Evolutionary conservation across 2,329 filamentous ascomycete species (phyloP).

Genomic region (Neocatenulostroma microsporum): DNA sequence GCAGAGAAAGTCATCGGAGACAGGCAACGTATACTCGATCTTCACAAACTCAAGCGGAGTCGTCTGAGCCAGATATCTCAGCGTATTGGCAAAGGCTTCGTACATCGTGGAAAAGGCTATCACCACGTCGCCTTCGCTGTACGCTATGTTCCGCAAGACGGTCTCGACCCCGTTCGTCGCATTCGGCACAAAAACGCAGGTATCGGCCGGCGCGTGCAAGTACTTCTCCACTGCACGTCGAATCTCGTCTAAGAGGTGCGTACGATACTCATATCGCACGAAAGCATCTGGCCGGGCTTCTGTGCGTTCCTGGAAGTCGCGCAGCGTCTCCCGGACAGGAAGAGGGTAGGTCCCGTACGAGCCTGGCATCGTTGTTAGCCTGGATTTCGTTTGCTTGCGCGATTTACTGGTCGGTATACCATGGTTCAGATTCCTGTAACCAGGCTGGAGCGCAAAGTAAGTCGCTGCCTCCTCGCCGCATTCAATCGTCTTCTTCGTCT

Average conservation of each 20-base stretch:
- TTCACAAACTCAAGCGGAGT: conserved; percentile 43
- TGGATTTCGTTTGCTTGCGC: background rate
- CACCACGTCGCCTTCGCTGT: conserved; percentile 64
- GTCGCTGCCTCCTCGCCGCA: conserved; percentile 42
- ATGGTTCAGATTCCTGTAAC: conserved; percentile 71
- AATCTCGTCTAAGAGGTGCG: conserved; percentile 54
- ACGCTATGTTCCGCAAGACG: conserved; percentile 67
- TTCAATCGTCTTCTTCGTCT: too few relatives aligned
- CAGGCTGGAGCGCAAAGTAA: conserved; percentile 61
- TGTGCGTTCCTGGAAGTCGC: conserved; percentile 55
- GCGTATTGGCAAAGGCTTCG: conserved; percentile 64
- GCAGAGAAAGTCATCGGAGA: conserved; percentile 61
- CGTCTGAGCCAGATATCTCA: conserved; percentile 65
- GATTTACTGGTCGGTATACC: conserved; percentile 43
- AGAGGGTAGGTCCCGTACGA: conserved; percentile 51
- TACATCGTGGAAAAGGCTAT: conserved; percentile 75
- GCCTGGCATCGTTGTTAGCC: conserved; percentile 5
- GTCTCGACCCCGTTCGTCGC: conserved; percentile 72
- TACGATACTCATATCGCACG: conserved; percentile 62
- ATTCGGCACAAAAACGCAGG: conserved; percentile 71
- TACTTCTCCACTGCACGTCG: conserved; percentile 58
- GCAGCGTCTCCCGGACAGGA: conserved; percentile 52
- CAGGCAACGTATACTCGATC: conserved; percentile 60
- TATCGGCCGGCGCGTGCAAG: conserved; percentile 57
- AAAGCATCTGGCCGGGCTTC: conserved; percentile 69